Conservation (phyloP, 2,329 filamentous ascomycete genomes). For the Botrytis galanthina region DNA sequence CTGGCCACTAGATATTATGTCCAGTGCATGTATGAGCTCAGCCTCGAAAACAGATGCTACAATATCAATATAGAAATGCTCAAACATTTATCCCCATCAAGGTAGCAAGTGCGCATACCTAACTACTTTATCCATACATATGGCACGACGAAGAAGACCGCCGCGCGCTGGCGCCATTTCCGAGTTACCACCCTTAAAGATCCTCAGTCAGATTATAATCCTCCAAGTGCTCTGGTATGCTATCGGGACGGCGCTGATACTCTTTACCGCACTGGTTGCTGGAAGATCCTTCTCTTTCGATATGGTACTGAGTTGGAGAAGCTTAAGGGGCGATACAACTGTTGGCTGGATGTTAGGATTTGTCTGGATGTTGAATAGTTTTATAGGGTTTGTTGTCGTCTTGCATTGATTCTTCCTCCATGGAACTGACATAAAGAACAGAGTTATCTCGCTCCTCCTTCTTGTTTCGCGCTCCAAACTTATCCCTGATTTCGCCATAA, state of each 20-base stretch:
- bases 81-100: neutral
- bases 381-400: conserved; percentile 55
- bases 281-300: conserved; percentile 58
- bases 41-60: neutral
- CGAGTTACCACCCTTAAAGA: conserved; percentile 65
- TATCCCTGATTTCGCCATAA: conserved; percentile 90
- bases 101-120: conserved; percentile 15
- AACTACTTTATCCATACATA: conserved; percentile 19
- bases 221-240: conserved; percentile 65
- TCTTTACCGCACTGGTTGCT: conserved; percentile 66
- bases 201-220: conserved; percentile 63
- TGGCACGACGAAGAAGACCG: conserved; percentile 54
- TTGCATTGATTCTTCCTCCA: conserved; percentile 2
- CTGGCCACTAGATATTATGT: conserved; percentile 5
- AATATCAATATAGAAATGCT: conserved; percentile 10
- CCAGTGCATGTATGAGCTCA: neutral
- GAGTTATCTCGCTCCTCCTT: conserved; percentile 77
- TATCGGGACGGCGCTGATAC: conserved; percentile 58
- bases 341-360: conserved; percentile 67
- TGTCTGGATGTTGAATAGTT: conserved; percentile 65
- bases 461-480: conserved; percentile 88
- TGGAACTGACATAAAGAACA: conserved; percentile 41
- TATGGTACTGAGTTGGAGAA: conserved; percentile 62
- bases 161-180: conserved; percentile 64
- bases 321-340: conserved; percentile 64